Percentiles rank a stretch among this genome's conserved stretches.
phyloP scores from a whole-genome alignment of 345 rosid species.

The Mallotus nudiflorus region DNA sequence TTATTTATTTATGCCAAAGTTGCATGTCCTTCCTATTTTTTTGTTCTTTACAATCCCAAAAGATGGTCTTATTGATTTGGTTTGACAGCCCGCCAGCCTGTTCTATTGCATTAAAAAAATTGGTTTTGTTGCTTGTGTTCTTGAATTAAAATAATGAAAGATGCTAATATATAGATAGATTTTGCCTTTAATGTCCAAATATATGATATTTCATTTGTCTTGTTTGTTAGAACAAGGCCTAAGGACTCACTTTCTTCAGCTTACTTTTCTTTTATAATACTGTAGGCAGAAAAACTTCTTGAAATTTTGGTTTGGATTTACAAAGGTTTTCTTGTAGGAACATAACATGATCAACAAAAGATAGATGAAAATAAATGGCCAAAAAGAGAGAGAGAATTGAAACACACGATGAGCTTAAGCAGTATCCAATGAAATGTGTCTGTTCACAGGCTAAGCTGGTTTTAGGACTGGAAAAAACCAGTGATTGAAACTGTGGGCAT shows the following conservation, averaged over 20 bases:
- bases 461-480: neutral
- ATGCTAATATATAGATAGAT: neutral
- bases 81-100: neutral
- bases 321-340: slow-evolving; percentile 10
- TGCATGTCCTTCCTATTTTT: slow-evolving; percentile 13
- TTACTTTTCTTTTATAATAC: neutral
- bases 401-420: neutral
- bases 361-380: neutral
- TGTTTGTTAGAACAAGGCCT: neutral
- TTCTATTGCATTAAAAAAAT: neutral
- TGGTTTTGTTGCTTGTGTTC: neutral
- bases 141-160: slow-evolving; percentile 21
- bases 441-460: neutral
- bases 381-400: neutral
- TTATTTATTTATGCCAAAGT: slow-evolving; percentile 3
- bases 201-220: neutral
- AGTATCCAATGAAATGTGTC: neutral
- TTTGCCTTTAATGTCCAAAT: neutral
- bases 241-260: neutral
- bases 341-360: neutral
- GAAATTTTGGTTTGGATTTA: neutral
- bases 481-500: slow-evolving; percentile 5
- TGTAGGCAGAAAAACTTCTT: neutral
- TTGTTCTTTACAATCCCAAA: neutral
- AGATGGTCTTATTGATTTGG: neutral